These are phyloP conservation scores for Lagerstroemia speciosa DNA, from an alignment of 345 rosid genomes.

Conservation along the genomic window DNA sequence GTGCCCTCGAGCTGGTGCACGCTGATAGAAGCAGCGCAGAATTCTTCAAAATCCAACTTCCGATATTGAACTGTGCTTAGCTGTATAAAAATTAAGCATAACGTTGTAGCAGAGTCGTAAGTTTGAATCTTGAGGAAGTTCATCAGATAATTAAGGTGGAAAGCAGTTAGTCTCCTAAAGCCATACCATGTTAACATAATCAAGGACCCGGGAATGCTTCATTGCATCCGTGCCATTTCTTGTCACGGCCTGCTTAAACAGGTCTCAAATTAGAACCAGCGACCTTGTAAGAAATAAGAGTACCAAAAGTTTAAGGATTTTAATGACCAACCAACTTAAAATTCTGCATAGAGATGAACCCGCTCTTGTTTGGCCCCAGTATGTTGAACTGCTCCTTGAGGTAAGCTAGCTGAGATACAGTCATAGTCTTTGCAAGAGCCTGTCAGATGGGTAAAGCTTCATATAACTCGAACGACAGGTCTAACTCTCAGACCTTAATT, in stretches of 20 bases:
- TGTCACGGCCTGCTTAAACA: constrained; percentile 37
- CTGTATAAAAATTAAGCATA: constrained; percentile 30
- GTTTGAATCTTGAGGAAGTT: constrained; percentile 1
- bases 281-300: not conserved
- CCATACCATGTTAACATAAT: constrained; percentile 55
- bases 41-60: constrained; percentile 82
- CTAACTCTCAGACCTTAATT: not conserved
- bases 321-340: constrained; percentile 52
- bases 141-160: not conserved
- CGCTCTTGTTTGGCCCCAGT: constrained; percentile 70
- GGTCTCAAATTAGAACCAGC: constrained; percentile 7
- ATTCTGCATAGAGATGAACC: constrained; percentile 69
- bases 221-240: constrained; percentile 66
- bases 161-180: not conserved
- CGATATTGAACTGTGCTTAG: constrained; percentile 57
- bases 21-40: constrained; percentile 76
- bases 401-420: constrained; percentile 66
- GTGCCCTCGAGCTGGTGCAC: constrained; percentile 88
- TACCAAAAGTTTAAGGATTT: not conserved
- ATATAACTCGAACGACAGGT: not conserved
- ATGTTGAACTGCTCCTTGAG: constrained; percentile 68
- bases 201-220: constrained; percentile 76
- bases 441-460: constrained; percentile 22
- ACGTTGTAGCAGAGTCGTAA: not conserved
- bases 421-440: constrained; percentile 76